phyloP scores from a whole-genome alignment of 2,329 filamentous ascomycete species.

The Huntiella bhutanensis region DNA sequence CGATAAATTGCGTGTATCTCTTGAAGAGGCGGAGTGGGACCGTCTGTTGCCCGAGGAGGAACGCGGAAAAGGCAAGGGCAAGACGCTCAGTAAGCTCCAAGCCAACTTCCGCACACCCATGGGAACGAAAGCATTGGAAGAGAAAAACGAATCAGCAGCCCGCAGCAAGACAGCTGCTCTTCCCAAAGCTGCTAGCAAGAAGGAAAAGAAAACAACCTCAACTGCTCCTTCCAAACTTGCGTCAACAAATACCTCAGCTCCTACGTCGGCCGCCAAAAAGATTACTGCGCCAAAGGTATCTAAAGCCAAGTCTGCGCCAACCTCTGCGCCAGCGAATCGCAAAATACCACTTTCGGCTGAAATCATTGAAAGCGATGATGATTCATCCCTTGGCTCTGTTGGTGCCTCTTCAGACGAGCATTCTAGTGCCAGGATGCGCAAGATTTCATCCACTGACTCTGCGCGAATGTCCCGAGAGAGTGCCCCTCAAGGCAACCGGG shows the following conservation, averaged over 20 bases:
- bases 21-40: constrained; percentile 41
- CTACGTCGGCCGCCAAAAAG: constrained; percentile 15
- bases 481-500: constrained; percentile 1
- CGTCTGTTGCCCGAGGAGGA: constrained; percentile 38
- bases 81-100: constrained; percentile 42
- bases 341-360: constrained; percentile 34
- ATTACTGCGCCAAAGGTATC: constrained; percentile 14
- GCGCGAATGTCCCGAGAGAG: constrained; percentile 5
- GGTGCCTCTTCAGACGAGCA: constrained; percentile 5
- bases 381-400: constrained; percentile 22
- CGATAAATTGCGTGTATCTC: constrained; percentile 37
- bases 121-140: constrained; percentile 17
- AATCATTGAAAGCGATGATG: constrained; percentile 36
- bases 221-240: no score
- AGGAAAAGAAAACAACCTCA: constrained; percentile 25
- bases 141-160: constrained; percentile 19
- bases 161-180: constrained; percentile 33
- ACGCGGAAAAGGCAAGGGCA: constrained; percentile 36
- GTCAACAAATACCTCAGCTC: neutral
- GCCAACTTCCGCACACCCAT: constrained; percentile 35
- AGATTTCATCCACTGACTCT: constrained; percentile 3
- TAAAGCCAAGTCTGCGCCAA: constrained; percentile 4
- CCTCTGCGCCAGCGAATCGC: constrained; percentile 16
- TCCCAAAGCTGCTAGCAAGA: constrained; percentile 36
- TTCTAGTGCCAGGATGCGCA: constrained; percentile 3